Evolutionary conservation across 805 yeast species (phyloP).

Genomic region (Metschnikowia kunwiensis): DNA sequence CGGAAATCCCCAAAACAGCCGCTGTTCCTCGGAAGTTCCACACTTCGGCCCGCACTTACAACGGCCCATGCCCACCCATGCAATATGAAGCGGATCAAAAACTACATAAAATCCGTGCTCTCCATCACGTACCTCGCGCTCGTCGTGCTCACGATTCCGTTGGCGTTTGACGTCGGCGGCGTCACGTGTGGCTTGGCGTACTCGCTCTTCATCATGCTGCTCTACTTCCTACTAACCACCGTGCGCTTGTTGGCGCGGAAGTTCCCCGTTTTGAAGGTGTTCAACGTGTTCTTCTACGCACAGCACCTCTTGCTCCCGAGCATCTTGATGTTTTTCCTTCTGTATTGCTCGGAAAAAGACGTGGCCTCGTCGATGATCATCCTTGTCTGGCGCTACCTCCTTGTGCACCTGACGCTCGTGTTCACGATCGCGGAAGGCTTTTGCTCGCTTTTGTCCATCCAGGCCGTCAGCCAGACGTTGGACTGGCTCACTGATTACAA

Average conservation of each 20-base stretch:
- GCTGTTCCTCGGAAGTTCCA: too few relatives aligned
- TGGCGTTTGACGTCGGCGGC: constrained; percentile 94
- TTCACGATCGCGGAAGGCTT: constrained; percentile 91
- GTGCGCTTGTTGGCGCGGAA: constrained; percentile 53
- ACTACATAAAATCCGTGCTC: constrained; percentile 14
- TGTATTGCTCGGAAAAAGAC: constrained; percentile 16
- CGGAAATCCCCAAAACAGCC: too few relatives aligned
- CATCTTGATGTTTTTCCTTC: constrained; percentile 62
- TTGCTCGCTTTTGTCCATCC: constrained; percentile 87
- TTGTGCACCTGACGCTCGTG: constrained; percentile 81
- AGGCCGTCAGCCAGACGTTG: constrained; percentile 82
- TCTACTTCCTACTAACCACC: constrained; percentile 73
- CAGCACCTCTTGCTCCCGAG: constrained; percentile 86
- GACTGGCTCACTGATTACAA: constrained; percentile 59
- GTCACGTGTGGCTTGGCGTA: constrained; percentile 83
- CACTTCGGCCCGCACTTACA: too few relatives aligned
- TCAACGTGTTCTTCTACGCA: constrained; percentile 59
- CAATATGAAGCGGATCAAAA: constrained; percentile 15
- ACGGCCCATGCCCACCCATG: neutral
- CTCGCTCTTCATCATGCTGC: constrained; percentile 54
- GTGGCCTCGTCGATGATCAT: constrained; percentile 26
- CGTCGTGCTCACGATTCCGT: constrained; percentile 79
- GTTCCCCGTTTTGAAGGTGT: constrained; percentile 41
- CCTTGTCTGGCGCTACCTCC: constrained; percentile 65
- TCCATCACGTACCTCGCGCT: constrained; percentile 52